Base-by-base conservation (phyloP, 331 rosid species). In the Quercus tomentella region DNA sequence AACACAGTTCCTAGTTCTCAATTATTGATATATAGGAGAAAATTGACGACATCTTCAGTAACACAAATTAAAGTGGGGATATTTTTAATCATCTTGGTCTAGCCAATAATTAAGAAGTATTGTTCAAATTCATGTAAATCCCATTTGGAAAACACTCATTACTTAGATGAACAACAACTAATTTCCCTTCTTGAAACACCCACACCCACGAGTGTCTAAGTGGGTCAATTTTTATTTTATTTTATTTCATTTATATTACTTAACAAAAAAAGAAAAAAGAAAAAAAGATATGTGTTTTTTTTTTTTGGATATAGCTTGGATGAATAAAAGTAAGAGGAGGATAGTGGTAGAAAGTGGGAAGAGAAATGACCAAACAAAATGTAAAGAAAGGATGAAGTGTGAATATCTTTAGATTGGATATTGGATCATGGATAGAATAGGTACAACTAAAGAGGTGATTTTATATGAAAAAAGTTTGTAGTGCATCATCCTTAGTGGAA, bases 391-490 rank as follows among this genome's bases (percentile, higher is more conserved):
- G 55, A 33, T 1, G 61, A 61, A 62, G 76, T 16, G 61, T 63
- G 56, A 75, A 1, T 57, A 61, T 75, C 73, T 74, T 74, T 56
- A 25, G 79, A 83, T 76, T 62, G 79, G 77, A 78, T 70, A 58
- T 74, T 57, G 76, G 55, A 37, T 62, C 69, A 76, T 51, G 81
- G 88, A 79, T 72, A 75, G 70, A 86, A 83, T 76, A 84, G 80
- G 86, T 80, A 75, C 84, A 82, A 77, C 81, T 82, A 80, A 82
- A 84, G 88, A 82, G 68, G 85, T 74, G 56, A 37, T 30, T 55
- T 35, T 17, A 18, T 26, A 33, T 4, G n/a, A 22, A 7, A 75
- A 75, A 74, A 43, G 56, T 68, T 82, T 5, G 56, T 82, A 75
- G 65, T 31, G 63, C 28, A 41, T 57, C 28, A 41, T 57, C 72